These are phyloP conservation scores for Chaetomiaceae sp. DNA, from an alignment of 2,329 filamentous ascomycete species.

Conservation along the genomic window DNA sequence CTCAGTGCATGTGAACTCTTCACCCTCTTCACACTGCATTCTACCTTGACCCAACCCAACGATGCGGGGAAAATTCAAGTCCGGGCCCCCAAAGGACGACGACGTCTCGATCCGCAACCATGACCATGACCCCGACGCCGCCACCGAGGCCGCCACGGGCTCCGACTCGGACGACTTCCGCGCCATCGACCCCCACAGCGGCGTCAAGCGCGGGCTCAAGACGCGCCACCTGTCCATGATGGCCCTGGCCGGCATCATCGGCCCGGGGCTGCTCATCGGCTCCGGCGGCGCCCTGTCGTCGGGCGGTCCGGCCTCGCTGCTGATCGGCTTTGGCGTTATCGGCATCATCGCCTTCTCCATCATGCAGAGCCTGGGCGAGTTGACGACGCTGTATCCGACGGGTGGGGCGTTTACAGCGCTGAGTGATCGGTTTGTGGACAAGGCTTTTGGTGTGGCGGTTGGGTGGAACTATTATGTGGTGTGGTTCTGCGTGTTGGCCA, in stretches of 20 bases:
- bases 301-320: conserved; percentile 65
- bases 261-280: conserved; percentile 68
- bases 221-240: conserved; percentile 65
- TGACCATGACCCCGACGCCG: neutral
- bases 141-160: conserved; percentile 15
- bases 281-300: conserved; percentile 63
- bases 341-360: conserved; percentile 63
- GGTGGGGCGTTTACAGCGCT: conserved; percentile 68
- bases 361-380: conserved; percentile 71
- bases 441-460: conserved; percentile 63
- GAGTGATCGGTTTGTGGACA: conserved; percentile 66
- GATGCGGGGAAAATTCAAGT: neutral
- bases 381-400: conserved; percentile 68
- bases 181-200: conserved; percentile 55
- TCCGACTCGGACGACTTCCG: conserved; percentile 40
- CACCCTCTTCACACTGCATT: neutral
- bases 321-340: conserved; percentile 70
- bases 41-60: neutral
- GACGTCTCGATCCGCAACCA: conserved; percentile 1
- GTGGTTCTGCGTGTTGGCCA: conserved; percentile 60
- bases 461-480: conserved; percentile 71
- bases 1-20: too few species aligned
- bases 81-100: neutral
- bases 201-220: conserved; percentile 66
- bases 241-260: conserved; percentile 59